phyloP scores from a whole-genome alignment of 2,329 filamentous ascomycete species.

The Xylariales sp. region DNA sequence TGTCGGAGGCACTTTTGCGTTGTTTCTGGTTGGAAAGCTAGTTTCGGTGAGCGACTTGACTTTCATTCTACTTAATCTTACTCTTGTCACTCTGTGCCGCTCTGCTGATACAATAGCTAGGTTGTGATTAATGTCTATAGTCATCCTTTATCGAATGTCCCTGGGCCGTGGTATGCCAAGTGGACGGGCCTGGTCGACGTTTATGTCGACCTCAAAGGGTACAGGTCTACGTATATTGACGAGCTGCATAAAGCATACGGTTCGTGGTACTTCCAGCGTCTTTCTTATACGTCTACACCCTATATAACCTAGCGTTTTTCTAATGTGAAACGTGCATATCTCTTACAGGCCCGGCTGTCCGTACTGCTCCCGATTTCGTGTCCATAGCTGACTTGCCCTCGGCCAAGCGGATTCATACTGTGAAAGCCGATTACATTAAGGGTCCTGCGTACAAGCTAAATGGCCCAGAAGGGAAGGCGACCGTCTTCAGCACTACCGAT shows the following conservation, averaged over 20 bases:
- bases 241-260: conserved; percentile 7
- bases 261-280: too few species aligned
- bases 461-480: conserved; percentile 14
- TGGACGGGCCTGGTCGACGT: conserved; percentile 1
- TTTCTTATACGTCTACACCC: too few species aligned
- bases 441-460: conserved; percentile 16
- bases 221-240: conserved; percentile 1
- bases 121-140: too few species aligned
- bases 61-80: too few species aligned
- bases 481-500: conserved; percentile 36
- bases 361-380: conserved; percentile 18
- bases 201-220: conserved; percentile 7
- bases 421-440: conserved; percentile 25
- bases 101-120: too few species aligned
- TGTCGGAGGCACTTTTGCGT: too few species aligned
- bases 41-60: too few species aligned
- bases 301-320: neutral
- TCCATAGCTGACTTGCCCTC: conserved; percentile 17
- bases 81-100: too few species aligned
- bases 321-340: neutral
- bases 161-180: conserved; percentile 8
- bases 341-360: conserved; percentile 10
- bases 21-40: too few species aligned
- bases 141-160: too few species aligned
- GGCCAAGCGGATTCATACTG: conserved; percentile 19